These are phyloP conservation scores for Ruellia speciosa DNA, from an alignment of 305 asterid genomes.

Conservation along the genomic window DNA sequence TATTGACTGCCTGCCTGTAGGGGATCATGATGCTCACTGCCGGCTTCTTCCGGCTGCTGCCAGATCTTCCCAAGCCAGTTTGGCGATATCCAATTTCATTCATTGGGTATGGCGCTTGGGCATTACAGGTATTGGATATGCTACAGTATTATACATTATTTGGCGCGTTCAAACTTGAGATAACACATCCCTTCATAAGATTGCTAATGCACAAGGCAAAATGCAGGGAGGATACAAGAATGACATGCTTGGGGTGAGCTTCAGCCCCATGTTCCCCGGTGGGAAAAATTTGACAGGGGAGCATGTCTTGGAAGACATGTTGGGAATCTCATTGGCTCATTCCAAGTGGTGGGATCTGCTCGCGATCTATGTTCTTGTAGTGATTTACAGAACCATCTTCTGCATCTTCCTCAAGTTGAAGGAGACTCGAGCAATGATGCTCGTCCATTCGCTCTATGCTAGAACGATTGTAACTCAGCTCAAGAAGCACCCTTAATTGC, in stretches of 20 bases:
- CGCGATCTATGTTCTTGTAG: slow-evolving; percentile 40
- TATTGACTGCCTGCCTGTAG: too few relatives aligned
- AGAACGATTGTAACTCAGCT: slow-evolving; percentile 40
- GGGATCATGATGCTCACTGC: slow-evolving; percentile 97
- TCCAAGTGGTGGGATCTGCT: slow-evolving; percentile 83
- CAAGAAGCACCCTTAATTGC: too few relatives aligned
- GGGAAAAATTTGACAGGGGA: slow-evolving; percentile 52
- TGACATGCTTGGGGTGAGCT: slow-evolving; percentile 59
- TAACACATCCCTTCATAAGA: too few relatives aligned
- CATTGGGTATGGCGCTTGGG: slow-evolving; percentile 77
- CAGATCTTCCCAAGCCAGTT: slow-evolving; percentile 75
- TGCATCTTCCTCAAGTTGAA: slow-evolving; percentile 47
- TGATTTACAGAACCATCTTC: slow-evolving; percentile 52
- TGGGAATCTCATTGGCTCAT: slow-evolving; percentile 46
- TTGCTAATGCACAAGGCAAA: too few relatives aligned
- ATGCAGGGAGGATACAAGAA: slow-evolving; percentile 69
- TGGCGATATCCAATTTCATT: slow-evolving; percentile 89
- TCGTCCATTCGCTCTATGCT: slow-evolving; percentile 42
- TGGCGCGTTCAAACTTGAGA: too few relatives aligned
- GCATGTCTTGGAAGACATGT: slow-evolving; percentile 40
- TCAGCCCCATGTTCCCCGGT: slow-evolving; percentile 54
- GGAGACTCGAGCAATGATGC: slow-evolving; percentile 36
- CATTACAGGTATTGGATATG: slow-evolving; percentile 88
- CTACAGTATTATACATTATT: too few relatives aligned
- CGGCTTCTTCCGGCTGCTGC: slow-evolving; percentile 78